Percentiles rank a stretch among this genome's conserved stretches.
phyloP scores from a whole-genome alignment of 495 filamentous ascomycete species.

The Penicillium silybi region DNA sequence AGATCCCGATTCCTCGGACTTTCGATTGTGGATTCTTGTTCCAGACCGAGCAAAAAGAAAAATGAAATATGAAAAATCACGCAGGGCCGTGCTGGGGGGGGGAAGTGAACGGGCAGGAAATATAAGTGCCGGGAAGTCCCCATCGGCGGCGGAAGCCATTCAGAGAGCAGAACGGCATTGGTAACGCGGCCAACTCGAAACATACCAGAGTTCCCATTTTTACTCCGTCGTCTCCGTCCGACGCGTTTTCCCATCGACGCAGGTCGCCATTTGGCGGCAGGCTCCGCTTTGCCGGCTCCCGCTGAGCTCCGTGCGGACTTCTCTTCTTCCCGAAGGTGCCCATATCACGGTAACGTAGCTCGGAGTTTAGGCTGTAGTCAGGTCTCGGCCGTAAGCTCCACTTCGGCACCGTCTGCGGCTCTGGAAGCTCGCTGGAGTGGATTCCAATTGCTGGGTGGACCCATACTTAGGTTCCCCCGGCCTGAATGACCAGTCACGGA shows the following conservation, averaged over 20 bases:
- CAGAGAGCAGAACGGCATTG: constrained; percentile 12
- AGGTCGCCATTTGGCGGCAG: constrained; percentile 8
- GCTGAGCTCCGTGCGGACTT: constrained; percentile 1
- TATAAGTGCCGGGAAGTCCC: not conserved
- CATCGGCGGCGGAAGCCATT: constrained; percentile 25
- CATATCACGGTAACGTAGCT: not conserved
- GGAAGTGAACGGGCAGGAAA: not conserved
- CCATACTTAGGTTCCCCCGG: constrained; percentile 18
- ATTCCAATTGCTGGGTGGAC: constrained; percentile 3
- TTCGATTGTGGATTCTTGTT: not conserved
- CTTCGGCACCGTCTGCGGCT: constrained; percentile 32
- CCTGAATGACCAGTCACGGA: constrained; percentile 16
- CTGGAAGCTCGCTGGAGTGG: constrained; percentile 28
- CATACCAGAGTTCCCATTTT: not conserved
- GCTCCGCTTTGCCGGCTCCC: constrained; percentile 21
- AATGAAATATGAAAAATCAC: constrained; percentile 9
- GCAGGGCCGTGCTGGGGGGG: constrained; percentile 9
- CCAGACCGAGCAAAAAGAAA: not conserved
- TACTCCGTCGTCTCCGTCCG: constrained; percentile 12
- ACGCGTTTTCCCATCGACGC: constrained; percentile 5
- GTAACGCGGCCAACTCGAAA: constrained; percentile 19
- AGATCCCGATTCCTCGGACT: constrained; percentile 1
- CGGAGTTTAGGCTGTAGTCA: not conserved
- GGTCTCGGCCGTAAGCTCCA: constrained; percentile 7
- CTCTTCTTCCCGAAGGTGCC: constrained; percentile 6